Conservation (phyloP, 139 green algal genomes). For the Chlamydomonas urium region DNA sequence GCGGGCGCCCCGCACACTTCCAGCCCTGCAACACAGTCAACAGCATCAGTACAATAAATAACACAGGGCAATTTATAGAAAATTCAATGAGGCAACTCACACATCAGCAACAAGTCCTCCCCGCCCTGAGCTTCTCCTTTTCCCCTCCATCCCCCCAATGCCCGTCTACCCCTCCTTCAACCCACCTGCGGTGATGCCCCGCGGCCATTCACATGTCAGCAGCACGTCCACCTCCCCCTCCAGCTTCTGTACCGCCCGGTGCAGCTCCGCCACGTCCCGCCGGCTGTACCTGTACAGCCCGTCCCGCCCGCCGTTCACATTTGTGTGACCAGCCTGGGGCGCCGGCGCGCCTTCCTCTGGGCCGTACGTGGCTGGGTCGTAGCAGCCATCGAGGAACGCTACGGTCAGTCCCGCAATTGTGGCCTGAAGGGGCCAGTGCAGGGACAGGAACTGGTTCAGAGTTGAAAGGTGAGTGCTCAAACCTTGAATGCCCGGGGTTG, state of each 20-base stretch:
- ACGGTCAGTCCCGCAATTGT: constrained; percentile 60
- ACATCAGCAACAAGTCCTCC: background rate
- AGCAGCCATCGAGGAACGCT: constrained; percentile 78
- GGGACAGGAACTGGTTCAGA: background rate
- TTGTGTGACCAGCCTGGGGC: background rate
- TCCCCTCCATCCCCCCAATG: too few species aligned
- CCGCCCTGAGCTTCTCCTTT: too few species aligned
- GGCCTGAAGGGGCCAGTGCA: constrained; percentile 21
- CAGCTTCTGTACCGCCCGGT: constrained; percentile 35
- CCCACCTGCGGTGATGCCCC: constrained; percentile 32
- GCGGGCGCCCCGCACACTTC: background rate
- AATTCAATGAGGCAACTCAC: background rate
- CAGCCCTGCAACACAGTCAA: background rate
- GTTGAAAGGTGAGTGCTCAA: background rate
- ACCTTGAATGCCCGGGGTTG: too few species aligned
- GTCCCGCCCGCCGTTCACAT: background rate
- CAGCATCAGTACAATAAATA: too few species aligned
- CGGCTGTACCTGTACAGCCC: constrained; percentile 46
- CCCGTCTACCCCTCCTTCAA: background rate
- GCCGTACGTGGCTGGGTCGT: constrained; percentile 41
- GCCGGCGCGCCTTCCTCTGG: background rate
- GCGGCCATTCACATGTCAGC: constrained; percentile 83
- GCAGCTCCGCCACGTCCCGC: constrained; percentile 58
- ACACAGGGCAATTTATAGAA: too few species aligned
- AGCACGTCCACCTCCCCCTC: constrained; percentile 82